Evolutionary conservation across 345 rosid genomes (phyloP).

Genomic region (Corymbia maculata): DNA sequence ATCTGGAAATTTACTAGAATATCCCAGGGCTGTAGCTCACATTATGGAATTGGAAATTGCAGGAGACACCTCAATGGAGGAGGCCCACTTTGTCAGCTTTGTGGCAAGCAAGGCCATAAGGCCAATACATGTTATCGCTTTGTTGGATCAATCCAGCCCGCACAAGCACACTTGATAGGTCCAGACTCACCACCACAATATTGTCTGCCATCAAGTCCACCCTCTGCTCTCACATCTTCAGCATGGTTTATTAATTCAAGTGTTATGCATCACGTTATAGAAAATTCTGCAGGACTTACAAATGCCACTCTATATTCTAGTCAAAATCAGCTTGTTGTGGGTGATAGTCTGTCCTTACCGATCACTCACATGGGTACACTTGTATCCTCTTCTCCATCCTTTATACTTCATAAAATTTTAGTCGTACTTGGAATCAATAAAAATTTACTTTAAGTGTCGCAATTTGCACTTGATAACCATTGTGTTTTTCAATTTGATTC

Average conservation of each 20-base stretch:
- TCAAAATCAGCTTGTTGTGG: background rate
- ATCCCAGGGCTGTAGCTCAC: background rate
- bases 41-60: background rate
- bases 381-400: background rate
- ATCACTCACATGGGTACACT: background rate
- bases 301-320: background rate
- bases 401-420: too few relatives aligned
- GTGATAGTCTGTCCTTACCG: background rate
- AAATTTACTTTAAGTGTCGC: too few relatives aligned
- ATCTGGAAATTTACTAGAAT: background rate
- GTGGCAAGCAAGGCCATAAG: background rate
- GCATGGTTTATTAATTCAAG: background rate
- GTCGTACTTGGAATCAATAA: background rate
- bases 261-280: background rate
- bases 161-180: background rate
- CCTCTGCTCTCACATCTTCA: background rate
- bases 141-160: background rate
- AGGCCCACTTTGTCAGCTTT: background rate
- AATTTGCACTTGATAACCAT: background rate
- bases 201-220: background rate
- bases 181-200: background rate
- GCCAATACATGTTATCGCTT: background rate
- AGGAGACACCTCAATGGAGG: accelerated
- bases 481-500: background rate
- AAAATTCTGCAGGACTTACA: background rate